Conservation (phyloP, 116 monocot species). For the Cymodocea nodosa region DNA sequence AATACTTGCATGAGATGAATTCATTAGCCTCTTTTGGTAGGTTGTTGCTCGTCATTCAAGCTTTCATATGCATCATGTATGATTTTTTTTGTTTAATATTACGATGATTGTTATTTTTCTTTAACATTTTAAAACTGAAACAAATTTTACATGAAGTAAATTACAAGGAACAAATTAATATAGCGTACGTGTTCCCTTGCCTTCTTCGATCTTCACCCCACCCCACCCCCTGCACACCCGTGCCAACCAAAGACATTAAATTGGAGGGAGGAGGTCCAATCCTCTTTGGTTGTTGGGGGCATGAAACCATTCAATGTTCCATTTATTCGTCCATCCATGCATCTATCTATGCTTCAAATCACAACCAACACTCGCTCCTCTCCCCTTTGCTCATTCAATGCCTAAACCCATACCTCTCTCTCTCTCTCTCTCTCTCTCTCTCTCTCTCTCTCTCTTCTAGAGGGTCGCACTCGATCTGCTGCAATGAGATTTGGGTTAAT, state of each 20-base stretch:
- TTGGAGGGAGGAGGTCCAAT: constrained; percentile 6
- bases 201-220: constrained; percentile 5
- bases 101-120: no score
- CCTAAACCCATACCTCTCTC: not conserved
- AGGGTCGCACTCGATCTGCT: no score
- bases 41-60: no score
- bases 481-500: no score
- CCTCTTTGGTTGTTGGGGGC: constrained; percentile 38
- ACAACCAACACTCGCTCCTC: not conserved
- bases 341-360: constrained; percentile 3
- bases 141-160: no score
- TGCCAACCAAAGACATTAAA: constrained; percentile 43
- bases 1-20: not conserved
- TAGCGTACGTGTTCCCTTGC: not conserved
- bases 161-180: not conserved
- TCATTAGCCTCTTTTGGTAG: no score
- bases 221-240: constrained; percentile 14
- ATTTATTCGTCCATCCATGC: constrained; percentile 11
- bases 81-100: no score
- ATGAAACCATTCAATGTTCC: constrained; percentile 40
- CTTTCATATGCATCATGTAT: no score
- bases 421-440: constrained; percentile 9
- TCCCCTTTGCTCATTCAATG: constrained; percentile 1
- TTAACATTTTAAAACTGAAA: no score
- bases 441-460: no score